Conservation (phyloP, 2,329 filamentous ascomycete species). For the Sporothrix globosa region DNA sequence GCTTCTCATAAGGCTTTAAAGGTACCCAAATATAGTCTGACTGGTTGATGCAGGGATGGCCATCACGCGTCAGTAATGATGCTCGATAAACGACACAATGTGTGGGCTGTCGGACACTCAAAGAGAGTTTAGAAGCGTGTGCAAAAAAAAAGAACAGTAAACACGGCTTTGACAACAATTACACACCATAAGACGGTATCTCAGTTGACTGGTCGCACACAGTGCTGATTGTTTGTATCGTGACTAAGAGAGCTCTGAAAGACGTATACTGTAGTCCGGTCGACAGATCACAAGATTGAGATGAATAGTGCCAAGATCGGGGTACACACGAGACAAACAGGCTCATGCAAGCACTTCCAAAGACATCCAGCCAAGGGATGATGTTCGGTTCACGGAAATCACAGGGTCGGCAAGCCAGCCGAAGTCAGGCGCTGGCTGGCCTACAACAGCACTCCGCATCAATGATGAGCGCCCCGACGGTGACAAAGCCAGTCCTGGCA, state of each 20-base stretch:
- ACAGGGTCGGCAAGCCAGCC: conserved; percentile 1
- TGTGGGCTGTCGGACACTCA: background rate
- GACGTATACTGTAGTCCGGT: background rate
- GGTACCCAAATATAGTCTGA: background rate
- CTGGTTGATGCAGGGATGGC: background rate
- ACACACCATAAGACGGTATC: too few relatives aligned
- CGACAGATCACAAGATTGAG: background rate
- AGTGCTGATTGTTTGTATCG: too few relatives aligned
- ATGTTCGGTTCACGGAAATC: background rate
- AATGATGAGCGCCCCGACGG: background rate
- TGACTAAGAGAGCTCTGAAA: too few relatives aligned
- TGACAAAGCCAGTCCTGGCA: background rate
- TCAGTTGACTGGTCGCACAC: too few relatives aligned
- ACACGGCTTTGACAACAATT: too few relatives aligned
- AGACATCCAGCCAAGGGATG: background rate
- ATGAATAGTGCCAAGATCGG: background rate
- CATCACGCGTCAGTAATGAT: background rate
- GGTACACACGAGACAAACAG: background rate
- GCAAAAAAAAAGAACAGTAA: too few relatives aligned
- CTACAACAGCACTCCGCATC: background rate
- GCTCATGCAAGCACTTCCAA: background rate
- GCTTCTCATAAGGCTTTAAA: too few relatives aligned
- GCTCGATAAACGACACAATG: background rate
- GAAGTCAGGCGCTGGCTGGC: background rate
- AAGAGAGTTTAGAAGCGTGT: too few relatives aligned